Conservation (phyloP, 202 grass and related monocot genomes). For the Bolboschoenoplectus hybrid region DNA sequence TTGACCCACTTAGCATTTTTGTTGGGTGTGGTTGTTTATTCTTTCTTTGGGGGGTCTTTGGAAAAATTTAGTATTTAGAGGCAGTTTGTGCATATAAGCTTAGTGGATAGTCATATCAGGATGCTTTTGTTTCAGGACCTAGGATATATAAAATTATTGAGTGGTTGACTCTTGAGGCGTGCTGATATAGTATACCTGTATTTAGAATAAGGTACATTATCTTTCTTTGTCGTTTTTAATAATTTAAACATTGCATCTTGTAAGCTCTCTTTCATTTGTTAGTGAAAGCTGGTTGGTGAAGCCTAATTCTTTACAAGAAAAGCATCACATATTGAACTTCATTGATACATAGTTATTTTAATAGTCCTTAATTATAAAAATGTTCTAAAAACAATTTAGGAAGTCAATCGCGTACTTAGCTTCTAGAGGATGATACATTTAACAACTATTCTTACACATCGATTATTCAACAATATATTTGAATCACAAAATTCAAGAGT, state of each 20-base stretch:
- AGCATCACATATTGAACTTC: neutral
- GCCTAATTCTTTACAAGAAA: neutral
- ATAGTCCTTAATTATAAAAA: slow-evolving; percentile 2
- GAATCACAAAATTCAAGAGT: neutral
- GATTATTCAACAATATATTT: slow-evolving; percentile 1
- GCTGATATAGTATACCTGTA: neutral
- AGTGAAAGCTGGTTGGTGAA: neutral
- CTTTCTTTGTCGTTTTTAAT: neutral
- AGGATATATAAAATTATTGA: neutral
- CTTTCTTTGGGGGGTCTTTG: neutral
- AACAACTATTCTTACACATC: neutral
- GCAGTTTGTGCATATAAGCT: slow-evolving; percentile 6
- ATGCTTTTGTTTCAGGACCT: neutral
- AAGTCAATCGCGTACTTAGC: neutral
- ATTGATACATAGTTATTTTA: neutral
- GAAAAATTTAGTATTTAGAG: neutral
- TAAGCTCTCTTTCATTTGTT: neutral
- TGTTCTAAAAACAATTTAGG: neutral
- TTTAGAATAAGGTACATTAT: neutral
- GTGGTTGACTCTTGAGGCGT: neutral
- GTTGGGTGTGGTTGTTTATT: neutral
- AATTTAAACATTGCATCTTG: neutral
- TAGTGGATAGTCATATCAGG: neutral
- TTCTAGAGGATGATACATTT: neutral
- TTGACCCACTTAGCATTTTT: neutral